Conservation (phyloP, 148 eudicot species). For the Spergularia bocconei region DNA sequence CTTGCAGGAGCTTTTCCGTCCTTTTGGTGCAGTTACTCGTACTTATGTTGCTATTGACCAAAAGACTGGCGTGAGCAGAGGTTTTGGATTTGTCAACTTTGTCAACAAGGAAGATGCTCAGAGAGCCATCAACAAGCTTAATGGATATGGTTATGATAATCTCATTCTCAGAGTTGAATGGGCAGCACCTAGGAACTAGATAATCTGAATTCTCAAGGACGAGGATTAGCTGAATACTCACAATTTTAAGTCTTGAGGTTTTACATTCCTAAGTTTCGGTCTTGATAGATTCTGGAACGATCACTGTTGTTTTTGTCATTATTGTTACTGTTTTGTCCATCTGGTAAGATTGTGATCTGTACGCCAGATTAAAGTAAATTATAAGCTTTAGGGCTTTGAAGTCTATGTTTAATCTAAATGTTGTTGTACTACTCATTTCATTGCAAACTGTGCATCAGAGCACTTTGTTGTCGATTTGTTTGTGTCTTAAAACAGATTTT, state of each 20-base stretch:
- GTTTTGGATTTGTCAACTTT: slow-evolving; percentile 92
- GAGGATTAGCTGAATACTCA: background rate
- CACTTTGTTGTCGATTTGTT: too few relatives aligned
- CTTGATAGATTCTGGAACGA: background rate
- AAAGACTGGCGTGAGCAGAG: slow-evolving; percentile 87
- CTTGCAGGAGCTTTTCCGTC: slow-evolving; percentile 77
- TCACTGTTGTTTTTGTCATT: background rate
- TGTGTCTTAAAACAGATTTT: too few relatives aligned
- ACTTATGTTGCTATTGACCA: slow-evolving; percentile 94
- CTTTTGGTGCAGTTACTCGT: slow-evolving; percentile 72
- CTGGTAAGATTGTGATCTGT: background rate
- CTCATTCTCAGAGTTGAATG: slow-evolving; percentile 91
- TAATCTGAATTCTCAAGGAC: too few relatives aligned
- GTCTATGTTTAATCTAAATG: background rate
- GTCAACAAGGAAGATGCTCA: slow-evolving; percentile 81
- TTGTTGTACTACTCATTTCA: too few relatives aligned
- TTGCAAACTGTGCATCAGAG: too few relatives aligned
- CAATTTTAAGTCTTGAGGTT: background rate
- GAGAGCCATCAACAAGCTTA: slow-evolving; percentile 82
- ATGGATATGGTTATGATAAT: slow-evolving; percentile 97
- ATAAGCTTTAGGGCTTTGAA: background rate
- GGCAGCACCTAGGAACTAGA: slow-evolving; percentile 79
- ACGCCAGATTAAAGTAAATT: background rate
- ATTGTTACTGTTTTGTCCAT: background rate
- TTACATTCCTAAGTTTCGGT: background rate